These are phyloP conservation scores for Paraglomus occultum DNA, from an alignment of 192 early-diverging fungal genomes.

Conservation along the genomic window DNA sequence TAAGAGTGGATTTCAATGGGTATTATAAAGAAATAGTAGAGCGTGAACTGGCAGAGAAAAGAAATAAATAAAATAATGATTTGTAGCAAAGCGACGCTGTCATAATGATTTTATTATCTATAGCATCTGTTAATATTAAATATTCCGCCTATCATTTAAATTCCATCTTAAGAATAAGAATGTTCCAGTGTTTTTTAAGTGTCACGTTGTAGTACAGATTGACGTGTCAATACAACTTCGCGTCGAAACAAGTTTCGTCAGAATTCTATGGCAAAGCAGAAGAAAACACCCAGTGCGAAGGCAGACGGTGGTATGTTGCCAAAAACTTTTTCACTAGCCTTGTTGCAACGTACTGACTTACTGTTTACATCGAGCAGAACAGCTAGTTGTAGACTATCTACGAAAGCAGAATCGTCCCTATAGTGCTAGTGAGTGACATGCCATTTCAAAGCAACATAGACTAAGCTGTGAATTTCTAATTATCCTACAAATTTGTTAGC, in stretches of 20 bases:
- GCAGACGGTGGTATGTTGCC: slow-evolving; percentile 25
- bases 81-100: too few species aligned
- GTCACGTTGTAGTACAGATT: too few species aligned
- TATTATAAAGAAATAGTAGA: slow-evolving; percentile 18
- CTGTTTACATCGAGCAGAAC: slow-evolving; percentile 29
- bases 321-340: not conserved
- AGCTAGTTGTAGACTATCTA: slow-evolving; percentile 46
- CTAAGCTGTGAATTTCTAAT: not conserved
- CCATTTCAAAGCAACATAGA: not conserved
- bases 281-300: slow-evolving; percentile 22
- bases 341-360: not conserved
- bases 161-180: too few species aligned
- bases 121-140: too few species aligned
- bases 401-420: slow-evolving; percentile 47
- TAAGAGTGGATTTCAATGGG: slow-evolving; percentile 38
- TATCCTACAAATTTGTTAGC: slow-evolving; percentile 26
- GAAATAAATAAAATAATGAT: too few species aligned
- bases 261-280: slow-evolving; percentile 24
- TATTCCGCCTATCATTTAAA: too few species aligned
- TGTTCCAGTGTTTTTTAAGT: too few species aligned
- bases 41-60: not conserved
- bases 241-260: too few species aligned
- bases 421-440: slow-evolving; percentile 41
- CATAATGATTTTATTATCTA: too few species aligned
- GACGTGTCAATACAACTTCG: too few species aligned